Evolutionary conservation across 805 yeast species (phyloP).

Genomic region (Saturnispora zaruensis): DNA sequence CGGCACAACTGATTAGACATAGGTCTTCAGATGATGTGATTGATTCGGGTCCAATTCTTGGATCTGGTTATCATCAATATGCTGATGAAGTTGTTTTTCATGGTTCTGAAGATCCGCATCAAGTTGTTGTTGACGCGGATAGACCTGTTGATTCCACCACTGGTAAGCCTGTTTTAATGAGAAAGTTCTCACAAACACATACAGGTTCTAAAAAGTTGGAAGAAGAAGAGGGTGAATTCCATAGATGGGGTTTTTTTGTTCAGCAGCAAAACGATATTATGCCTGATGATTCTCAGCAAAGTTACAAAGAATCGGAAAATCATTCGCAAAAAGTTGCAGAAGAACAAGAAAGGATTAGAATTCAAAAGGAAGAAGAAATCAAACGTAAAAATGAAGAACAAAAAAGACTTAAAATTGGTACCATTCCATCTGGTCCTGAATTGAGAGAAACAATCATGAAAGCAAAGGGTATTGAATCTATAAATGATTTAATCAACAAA

Average conservation of each 20-base stretch:
- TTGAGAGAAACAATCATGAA: constrained; percentile 55
- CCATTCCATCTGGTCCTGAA: constrained; percentile 46
- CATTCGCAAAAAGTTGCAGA: constrained; percentile 1
- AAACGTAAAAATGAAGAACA: constrained; percentile 10
- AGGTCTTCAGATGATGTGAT: constrained; percentile 42
- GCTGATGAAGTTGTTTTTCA: constrained; percentile 5
- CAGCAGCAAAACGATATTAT: constrained; percentile 43
- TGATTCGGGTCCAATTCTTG: constrained; percentile 45
- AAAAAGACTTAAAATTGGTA: constrained; percentile 21
- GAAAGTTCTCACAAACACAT: constrained; percentile 57
- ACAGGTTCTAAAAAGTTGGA: constrained; percentile 69
- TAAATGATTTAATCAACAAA: constrained; percentile 56
- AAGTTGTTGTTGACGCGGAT: constrained; percentile 60
- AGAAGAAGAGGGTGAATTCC: constrained; percentile 88
- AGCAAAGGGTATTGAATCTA: constrained; percentile 68
- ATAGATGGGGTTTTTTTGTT: constrained; percentile 75
- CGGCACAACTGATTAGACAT: constrained; percentile 35
- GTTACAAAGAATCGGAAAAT: constrained; percentile 4
- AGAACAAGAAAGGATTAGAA: constrained; percentile 7
- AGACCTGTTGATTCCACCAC: constrained; percentile 59
- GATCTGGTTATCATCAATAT: constrained; percentile 28
- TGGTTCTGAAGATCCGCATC: constrained; percentile 42
- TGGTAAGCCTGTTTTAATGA: constrained; percentile 61
- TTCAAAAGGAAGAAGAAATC: constrained; percentile 7
- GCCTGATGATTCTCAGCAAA: constrained; percentile 19